Conservation (phyloP, 139 green algal species). For the Micractinium sp. region DNA sequence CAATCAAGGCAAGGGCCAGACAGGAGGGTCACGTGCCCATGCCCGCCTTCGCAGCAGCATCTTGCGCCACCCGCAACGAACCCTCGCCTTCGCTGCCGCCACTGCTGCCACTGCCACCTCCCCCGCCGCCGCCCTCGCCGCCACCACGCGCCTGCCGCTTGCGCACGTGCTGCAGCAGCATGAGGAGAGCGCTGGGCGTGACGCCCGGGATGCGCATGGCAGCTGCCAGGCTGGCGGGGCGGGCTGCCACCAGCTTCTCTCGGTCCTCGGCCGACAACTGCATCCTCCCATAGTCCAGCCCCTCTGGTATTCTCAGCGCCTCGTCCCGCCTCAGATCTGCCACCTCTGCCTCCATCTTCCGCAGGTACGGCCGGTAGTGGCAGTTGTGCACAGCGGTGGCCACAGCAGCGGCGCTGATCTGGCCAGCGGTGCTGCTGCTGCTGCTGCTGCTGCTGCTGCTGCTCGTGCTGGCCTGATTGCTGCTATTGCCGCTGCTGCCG, state of each 20-base stretch:
- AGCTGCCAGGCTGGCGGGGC: constrained; percentile 48
- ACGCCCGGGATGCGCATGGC: constrained; percentile 64
- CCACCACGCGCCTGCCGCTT: constrained; percentile 12
- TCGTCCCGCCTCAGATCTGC: constrained; percentile 60
- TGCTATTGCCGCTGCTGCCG: not conserved
- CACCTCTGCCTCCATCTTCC: constrained; percentile 49
- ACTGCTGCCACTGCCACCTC: not conserved
- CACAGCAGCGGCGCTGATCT: not conserved
- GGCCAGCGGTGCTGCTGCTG: not conserved
- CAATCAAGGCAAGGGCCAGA: not conserved
- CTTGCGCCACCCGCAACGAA: not conserved
- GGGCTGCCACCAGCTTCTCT: constrained; percentile 58
- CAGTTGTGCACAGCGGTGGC: constrained; percentile 53
- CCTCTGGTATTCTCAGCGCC: constrained; percentile 43
- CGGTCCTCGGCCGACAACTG: constrained; percentile 66
- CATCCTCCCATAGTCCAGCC: constrained; percentile 58
- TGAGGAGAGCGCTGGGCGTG: constrained; percentile 56
- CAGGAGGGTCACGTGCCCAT: not conserved
- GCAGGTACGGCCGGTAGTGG: constrained; percentile 64
- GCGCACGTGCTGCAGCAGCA: constrained; percentile 56
- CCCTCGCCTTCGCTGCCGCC: no score
- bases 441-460: constrained; percentile 15
- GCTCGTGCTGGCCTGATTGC: not conserved
- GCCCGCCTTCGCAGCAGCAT: not conserved
- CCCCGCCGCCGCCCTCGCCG: not conserved